phyloP scores from a whole-genome alignment of 2,329 filamentous ascomycete species.

The Dactylellina haptotyla region DNA sequence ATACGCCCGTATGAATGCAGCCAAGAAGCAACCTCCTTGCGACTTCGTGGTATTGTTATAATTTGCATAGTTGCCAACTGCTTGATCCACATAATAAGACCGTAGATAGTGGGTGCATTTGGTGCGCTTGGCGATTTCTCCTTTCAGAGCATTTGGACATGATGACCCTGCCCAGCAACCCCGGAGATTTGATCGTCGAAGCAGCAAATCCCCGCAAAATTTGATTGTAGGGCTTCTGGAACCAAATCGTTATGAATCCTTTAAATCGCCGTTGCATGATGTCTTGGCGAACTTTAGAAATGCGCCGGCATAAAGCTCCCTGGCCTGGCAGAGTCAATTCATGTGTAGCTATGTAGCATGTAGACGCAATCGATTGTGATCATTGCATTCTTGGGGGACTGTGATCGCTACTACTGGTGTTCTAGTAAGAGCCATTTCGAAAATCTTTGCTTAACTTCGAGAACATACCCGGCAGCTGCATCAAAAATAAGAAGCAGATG shows the following conservation, averaged over 20 bases:
- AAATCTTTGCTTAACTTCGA: not conserved
- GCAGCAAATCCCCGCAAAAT: constrained; percentile 23
- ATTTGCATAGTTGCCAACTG: constrained; percentile 36
- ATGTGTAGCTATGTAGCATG: not conserved
- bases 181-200: constrained; percentile 40
- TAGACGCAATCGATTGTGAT: constrained; percentile 20
- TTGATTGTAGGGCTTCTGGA: constrained; percentile 28
- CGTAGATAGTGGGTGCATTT: constrained; percentile 2
- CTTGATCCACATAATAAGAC: constrained; percentile 37
- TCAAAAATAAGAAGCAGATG: not conserved
- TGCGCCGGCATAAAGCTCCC: not conserved
- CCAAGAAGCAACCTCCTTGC: constrained; percentile 36
- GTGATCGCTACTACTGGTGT: constrained; percentile 17
- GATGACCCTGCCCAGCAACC: constrained; percentile 30
- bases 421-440: constrained; percentile 1
- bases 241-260: constrained; percentile 31
- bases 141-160: constrained; percentile 43
- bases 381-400: constrained; percentile 19
- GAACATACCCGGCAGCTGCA: not conserved
- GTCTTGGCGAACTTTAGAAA: constrained; percentile 28
- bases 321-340: not conserved
- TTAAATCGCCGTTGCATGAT: constrained; percentile 31
- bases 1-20: constrained; percentile 14
- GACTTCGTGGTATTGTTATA: constrained; percentile 16
- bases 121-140: constrained; percentile 44